Percentiles rank a stretch among this genome's conserved stretches.
These are phyloP conservation scores for Fragaria iinumae DNA, from an alignment of 306 rosid genomes.

Conservation along the genomic window DNA sequence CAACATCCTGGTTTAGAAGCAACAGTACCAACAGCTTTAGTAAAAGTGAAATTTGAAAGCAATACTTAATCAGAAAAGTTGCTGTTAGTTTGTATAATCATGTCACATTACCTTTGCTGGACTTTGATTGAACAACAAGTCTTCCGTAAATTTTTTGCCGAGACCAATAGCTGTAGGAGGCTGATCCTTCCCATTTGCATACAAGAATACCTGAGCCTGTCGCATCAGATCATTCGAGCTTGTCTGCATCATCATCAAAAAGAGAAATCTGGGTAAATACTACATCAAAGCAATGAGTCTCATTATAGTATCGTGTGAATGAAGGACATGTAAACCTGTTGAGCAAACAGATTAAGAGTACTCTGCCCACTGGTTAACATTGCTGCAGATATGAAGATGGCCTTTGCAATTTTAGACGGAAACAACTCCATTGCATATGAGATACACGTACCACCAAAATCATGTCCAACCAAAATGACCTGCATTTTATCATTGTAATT, in stretches of 20 bases:
- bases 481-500: slow-evolving; percentile 14
- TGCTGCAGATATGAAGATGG: slow-evolving; percentile 73
- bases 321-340: slow-evolving; percentile 46
- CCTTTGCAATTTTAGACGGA: slow-evolving; percentile 67
- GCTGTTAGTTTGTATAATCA: not conserved
- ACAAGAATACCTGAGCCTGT: slow-evolving; percentile 60
- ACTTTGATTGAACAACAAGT: slow-evolving; percentile 73
- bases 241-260: slow-evolving; percentile 39
- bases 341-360: slow-evolving; percentile 62
- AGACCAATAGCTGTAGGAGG: slow-evolving; percentile 71
- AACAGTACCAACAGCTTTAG: not conserved
- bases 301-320: not conserved
- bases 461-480: slow-evolving; percentile 88
- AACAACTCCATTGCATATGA: slow-evolving; percentile 72
- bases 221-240: slow-evolving; percentile 60
- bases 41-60: not conserved
- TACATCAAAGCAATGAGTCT: not conserved
- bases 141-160: slow-evolving; percentile 55
- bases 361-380: slow-evolving; percentile 71
- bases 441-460: slow-evolving; percentile 80
- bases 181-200: slow-evolving; percentile 63
- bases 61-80: not conserved
- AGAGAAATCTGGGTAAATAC: not conserved
- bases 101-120: slow-evolving; percentile 63
- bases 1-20: slow-evolving; percentile 53